Conservation (phyloP, 768 basidiomycete species). For the Lentinula edodes region DNA sequence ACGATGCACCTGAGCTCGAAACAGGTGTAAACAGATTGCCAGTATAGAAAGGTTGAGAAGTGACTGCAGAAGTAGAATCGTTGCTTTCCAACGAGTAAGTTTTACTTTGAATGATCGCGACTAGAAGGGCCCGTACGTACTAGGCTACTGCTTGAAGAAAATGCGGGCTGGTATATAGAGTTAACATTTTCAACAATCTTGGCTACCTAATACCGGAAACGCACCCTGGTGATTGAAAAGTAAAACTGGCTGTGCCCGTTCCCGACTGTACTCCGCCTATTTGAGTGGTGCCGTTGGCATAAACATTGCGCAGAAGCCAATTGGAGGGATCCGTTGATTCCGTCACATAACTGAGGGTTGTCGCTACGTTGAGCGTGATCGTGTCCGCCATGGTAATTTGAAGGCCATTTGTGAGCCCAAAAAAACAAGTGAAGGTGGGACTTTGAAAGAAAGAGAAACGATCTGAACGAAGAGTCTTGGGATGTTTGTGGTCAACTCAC, state of each 20-base stretch:
- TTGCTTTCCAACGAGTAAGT: neutral
- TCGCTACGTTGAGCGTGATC: neutral
- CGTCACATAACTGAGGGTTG: neutral
- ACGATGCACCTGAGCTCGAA: neutral
- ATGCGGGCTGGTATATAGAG: neutral
- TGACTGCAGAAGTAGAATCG: neutral
- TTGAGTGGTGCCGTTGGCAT: neutral
- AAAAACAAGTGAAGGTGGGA: neutral
- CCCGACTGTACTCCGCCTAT: slow-evolving; percentile 1
- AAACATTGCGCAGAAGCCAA: slow-evolving; percentile 1
- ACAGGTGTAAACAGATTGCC: neutral
- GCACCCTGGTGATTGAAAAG: neutral
- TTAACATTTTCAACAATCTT: too few species aligned
- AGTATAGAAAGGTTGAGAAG: slow-evolving; percentile 1
- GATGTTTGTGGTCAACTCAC: neutral
- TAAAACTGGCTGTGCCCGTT: neutral
- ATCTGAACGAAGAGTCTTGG: neutral
- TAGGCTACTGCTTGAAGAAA: neutral
- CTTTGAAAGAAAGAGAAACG: neutral
- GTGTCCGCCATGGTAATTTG: neutral
- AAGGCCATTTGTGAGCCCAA: neutral
- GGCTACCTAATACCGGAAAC: neutral
- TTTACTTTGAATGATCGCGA: too few species aligned
- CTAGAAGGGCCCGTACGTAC: neutral
- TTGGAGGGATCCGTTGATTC: neutral